Evolutionary conservation across 1,139 yeast genomes (phyloP), one percentile per base, ranked within the genome.

Genomic region (Pichia sp.): DNA sequence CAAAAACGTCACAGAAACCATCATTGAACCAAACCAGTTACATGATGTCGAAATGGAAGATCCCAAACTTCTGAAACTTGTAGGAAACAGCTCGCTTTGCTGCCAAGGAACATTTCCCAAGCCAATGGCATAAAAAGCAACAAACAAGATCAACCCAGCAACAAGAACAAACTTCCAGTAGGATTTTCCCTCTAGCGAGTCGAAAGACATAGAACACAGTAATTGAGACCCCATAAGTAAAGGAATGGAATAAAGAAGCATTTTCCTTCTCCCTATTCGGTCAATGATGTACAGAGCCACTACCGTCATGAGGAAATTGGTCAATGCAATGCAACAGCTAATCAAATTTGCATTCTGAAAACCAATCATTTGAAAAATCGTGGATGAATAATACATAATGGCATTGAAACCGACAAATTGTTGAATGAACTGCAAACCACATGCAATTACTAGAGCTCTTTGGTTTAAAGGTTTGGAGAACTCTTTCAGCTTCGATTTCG

Each of bases 61-160:
- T 11, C 81, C 81, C 34, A 73, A 59, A 8, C 80, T 73, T 52
- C 81, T 67, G 28, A 76, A 78, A 47, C 71, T 72, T 51, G 75
- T 80, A 1, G 80, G 74, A 53, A 77, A 77, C 47, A 76, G 66
- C 57, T 77, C 82, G 37, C 76, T 77, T 41, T 79, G 81, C 33
- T 78, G 77, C 82, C 82, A 77, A 2, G 82, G 81, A 42, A 73
- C 71, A 55, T 73, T 74, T 49, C 82, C 82, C 46, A 76, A 69
- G 43, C 82, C 81, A 47, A 73, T 64, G 32, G 81, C 80, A 55
- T 75, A 77, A 39, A 73, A 67, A 5, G 77, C 78, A 27, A 73
- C 80, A 54, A 68, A 76, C 44, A 66, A 56, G 28, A 75, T 72
- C 72, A 75, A 67, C 34, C 75, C 72, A 34, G 72, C 49, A 43